Evolutionary conservation across 352 stramenopile species (phyloP).

Genomic region (Globisporangium mamillatum): DNA sequence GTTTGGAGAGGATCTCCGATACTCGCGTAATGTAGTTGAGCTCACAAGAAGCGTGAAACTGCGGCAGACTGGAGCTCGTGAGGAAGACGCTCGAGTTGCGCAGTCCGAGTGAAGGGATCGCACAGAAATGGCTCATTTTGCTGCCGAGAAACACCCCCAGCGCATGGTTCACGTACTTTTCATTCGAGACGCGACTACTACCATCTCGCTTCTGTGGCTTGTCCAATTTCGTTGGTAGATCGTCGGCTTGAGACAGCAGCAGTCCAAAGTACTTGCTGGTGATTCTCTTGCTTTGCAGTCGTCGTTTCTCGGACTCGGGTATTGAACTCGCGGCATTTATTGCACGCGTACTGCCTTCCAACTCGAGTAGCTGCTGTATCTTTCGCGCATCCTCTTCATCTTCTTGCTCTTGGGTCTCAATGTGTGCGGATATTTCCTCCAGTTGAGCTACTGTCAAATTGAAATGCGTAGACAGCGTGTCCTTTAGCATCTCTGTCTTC

Average conservation of each 20-base stretch:
- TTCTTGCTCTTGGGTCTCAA: neutral
- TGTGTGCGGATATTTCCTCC: conserved; percentile 12
- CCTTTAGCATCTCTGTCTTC: conserved; percentile 38
- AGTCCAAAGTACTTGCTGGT: conserved; percentile 37
- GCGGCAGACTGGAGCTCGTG: conserved; percentile 31
- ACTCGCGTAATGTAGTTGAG: conserved; percentile 50
- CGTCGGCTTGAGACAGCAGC: neutral
- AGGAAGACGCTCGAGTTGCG: conserved; percentile 34
- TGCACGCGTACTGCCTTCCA: conserved; percentile 6
- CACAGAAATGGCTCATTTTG: conserved; percentile 28
- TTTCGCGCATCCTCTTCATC: conserved; percentile 8
- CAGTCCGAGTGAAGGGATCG: conserved; percentile 26
- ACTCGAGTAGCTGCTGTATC: conserved; percentile 5
- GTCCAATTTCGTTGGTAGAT: neutral
- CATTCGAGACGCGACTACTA: conserved; percentile 26
- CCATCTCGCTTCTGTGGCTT: neutral
- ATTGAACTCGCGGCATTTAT: neutral
- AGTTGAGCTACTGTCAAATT: conserved; percentile 9
- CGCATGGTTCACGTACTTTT: conserved; percentile 45
- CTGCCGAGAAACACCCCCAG: conserved; percentile 36
- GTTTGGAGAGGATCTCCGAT: conserved; percentile 27
- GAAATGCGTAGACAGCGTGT: conserved; percentile 42
- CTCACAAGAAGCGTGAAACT: conserved; percentile 49
- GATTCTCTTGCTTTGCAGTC: conserved; percentile 23
- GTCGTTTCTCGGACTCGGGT: conserved; percentile 23